Evolutionary conservation across 2,329 filamentous ascomycete genomes (phyloP).

Genomic region (Ceratocystis cacaofunesta): DNA sequence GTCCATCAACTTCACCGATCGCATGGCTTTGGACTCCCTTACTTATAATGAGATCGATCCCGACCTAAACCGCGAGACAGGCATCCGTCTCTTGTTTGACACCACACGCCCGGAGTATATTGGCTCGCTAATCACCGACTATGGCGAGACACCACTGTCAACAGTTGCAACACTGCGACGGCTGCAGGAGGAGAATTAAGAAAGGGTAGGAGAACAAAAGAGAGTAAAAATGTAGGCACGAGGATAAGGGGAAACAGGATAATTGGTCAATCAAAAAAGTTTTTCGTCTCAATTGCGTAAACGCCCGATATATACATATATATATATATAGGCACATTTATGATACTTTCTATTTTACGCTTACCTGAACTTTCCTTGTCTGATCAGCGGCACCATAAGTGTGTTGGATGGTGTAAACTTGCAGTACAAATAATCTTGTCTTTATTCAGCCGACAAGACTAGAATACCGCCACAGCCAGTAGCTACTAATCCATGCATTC

Average conservation of each 20-base stretch:
- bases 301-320: neutral
- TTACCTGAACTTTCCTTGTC: neutral
- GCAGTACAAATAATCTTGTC: too few species aligned
- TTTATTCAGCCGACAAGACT: too few species aligned
- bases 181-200: constrained; percentile 17
- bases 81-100: constrained; percentile 66
- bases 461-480: too few species aligned
- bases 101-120: constrained; percentile 79
- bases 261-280: neutral
- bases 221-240: neutral
- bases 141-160: constrained; percentile 36
- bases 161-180: constrained; percentile 16
- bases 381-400: neutral
- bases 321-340: neutral
- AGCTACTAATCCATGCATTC: neutral
- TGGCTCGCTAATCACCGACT: constrained; percentile 79
- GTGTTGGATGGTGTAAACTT: neutral
- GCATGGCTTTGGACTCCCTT: constrained; percentile 80
- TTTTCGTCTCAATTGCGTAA: neutral
- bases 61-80: constrained; percentile 44
- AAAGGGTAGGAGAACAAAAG: neutral
- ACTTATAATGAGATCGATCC: constrained; percentile 85
- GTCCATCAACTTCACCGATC: constrained; percentile 79
- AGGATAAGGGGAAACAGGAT: neutral
- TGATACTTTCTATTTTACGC: neutral